These are phyloP conservation scores for Yamadazyma buinensis DNA, from an alignment of 1,139 yeast genomes.

Conservation along the genomic window DNA sequence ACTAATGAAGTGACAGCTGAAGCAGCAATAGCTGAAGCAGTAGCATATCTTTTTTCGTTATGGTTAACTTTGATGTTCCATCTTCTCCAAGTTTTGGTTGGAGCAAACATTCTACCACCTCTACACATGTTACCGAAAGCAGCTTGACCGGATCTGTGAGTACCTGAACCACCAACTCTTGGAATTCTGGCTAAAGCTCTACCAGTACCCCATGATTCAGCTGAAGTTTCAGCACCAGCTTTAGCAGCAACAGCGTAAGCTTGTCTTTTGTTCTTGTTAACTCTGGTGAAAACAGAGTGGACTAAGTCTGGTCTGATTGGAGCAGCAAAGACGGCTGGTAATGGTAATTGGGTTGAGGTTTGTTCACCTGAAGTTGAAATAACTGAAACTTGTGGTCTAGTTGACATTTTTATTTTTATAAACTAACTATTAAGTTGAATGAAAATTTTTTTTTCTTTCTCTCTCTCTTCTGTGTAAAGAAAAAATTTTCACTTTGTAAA, in stretches of 20 bases:
- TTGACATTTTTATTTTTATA: slow-evolving; percentile 55
- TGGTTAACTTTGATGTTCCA: slow-evolving; percentile 99
- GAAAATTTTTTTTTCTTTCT: slow-evolving; percentile 10
- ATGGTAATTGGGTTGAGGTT: slow-evolving; percentile 78
- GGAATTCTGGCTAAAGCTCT: slow-evolving; percentile 99
- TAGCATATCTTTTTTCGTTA: slow-evolving; percentile 99
- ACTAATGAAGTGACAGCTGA: slow-evolving; percentile 98
- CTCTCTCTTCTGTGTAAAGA: too few species aligned
- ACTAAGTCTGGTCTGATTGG: slow-evolving; percentile 99
- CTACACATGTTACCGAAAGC: slow-evolving; percentile 99
- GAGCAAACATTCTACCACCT: slow-evolving; percentile 99
- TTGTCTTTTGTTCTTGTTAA: slow-evolving; percentile 99
- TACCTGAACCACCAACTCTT: slow-evolving; percentile 99
- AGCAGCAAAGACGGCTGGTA: slow-evolving; percentile 99
- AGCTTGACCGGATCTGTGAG: slow-evolving; percentile 99
- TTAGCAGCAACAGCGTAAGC: slow-evolving; percentile 99
- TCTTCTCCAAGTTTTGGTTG: slow-evolving; percentile 99
- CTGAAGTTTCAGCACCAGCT: slow-evolving; percentile 99
- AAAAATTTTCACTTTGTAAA: slow-evolving; percentile 10
- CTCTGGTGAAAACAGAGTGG: slow-evolving; percentile 97
- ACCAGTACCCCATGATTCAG: slow-evolving; percentile 99
- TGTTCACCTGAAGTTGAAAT: slow-evolving; percentile 85
- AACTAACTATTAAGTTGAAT: slow-evolving; percentile 15
- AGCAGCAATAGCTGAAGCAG: slow-evolving; percentile 99
- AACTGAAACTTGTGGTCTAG: slow-evolving; percentile 94